Evolutionary conservation across 306 rosid genomes (phyloP), one percentile per base, ranked within the genome.

Genomic region (Crataegus laevigata): DNA sequence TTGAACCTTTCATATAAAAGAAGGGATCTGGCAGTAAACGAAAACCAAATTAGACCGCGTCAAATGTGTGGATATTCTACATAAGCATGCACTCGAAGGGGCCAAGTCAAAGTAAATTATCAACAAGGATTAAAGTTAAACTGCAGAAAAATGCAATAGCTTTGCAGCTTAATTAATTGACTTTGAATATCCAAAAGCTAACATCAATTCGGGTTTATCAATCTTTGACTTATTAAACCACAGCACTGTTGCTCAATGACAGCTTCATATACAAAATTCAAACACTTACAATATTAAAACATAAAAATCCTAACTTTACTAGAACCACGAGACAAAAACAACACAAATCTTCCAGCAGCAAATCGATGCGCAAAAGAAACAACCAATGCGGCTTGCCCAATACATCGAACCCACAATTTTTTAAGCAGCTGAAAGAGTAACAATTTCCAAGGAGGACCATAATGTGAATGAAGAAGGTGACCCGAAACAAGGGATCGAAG

Each of bases 401-500:
- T 6, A 17, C 54, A 57, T 57, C 62, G 62, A 57, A 57, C 29
- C 62, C 29, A 57, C 7, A 57, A 57, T 24, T 57, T 22, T 22
- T 57, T 14, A 55, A 9, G 32, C 15, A 60, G 26, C 30, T 60
- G 32, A 60, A 60, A 25, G 65, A 59, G 32, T 13, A 45, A 54
- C 65, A 29, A 75, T 43, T 47, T 26, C 66, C 18, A 60, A 76
- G 29, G 36, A 43, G 50, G 80, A 83, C 26, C 71, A 29, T 75
- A 63, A 82, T 66, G 82, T 32, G 60, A 69, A 68, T 34, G 75
- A 79, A 81, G 73, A 42, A 78, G 58, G 45, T 72, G 72, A 80
- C 77, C 81, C 68, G 77, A 69, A 80, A 61, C 76, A 74, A 77
- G 18, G 74, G 18, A 75, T 29, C 67, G 68, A 74, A 74, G 50